Conservation (phyloP, 805 yeast species). For the Lipomyces yamadae region DNA sequence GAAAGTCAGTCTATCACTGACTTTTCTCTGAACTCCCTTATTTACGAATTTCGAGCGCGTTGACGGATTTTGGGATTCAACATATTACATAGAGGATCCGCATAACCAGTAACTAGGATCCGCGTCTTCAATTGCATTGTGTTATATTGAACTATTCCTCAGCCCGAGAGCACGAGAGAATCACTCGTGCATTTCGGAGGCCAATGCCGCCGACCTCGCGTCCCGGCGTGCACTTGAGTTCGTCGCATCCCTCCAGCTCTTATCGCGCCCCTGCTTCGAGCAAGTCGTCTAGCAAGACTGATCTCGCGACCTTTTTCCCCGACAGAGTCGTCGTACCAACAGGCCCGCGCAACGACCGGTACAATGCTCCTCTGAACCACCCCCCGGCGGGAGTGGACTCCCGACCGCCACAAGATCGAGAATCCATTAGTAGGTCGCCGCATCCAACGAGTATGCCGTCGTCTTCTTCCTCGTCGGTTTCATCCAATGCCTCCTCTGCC, state of each 20-base stretch:
- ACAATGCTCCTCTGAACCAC: neutral
- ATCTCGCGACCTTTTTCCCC: slow-evolving; percentile 36
- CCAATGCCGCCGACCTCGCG: slow-evolving; percentile 16
- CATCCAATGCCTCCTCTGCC: neutral
- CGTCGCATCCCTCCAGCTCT: slow-evolving; percentile 5
- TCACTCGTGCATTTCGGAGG: slow-evolving; percentile 2
- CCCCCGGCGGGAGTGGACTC: neutral
- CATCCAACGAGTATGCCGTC: slow-evolving; percentile 10
- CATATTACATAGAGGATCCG: slow-evolving; percentile 5
- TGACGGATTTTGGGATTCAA: neutral
- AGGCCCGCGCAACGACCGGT: neutral
- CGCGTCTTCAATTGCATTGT: neutral
- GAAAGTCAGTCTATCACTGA: neutral
- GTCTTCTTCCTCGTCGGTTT: neutral
- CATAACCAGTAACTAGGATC: neutral
- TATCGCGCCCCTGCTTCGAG: neutral
- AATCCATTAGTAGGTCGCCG: slow-evolving; percentile 15
- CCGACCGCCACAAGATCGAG: slow-evolving; percentile 1
- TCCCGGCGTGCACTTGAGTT: slow-evolving; percentile 6
- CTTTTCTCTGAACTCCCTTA: neutral
- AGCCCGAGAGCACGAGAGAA: neutral
- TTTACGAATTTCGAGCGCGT: neutral
- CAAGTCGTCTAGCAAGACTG: slow-evolving; percentile 27
- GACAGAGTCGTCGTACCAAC: slow-evolving; percentile 22
- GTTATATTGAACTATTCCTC: neutral